Conservation (phyloP, 345 rosid species). For the Heritiera littoralis region DNA sequence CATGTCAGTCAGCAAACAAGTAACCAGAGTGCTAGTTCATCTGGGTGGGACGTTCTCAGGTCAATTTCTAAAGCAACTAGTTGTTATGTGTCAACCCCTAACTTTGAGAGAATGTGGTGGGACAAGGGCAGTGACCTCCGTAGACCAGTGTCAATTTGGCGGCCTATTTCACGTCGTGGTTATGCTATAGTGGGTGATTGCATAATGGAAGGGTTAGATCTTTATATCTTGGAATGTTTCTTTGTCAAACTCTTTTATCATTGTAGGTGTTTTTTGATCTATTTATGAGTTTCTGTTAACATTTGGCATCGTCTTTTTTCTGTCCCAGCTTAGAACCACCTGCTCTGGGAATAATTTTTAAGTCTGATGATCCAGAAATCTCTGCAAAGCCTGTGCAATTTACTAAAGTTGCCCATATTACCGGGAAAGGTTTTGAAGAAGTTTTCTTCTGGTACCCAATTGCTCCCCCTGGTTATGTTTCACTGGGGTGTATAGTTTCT, state of each 20-base stretch:
- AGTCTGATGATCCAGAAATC: conserved; percentile 69
- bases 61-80: conserved; percentile 70
- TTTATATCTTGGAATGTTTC: conserved; percentile 19
- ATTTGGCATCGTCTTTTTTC: conserved; percentile 25
- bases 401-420: conserved; percentile 78
- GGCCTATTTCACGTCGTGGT: conserved; percentile 79
- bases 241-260: conserved; percentile 3
- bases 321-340: conserved; percentile 89
- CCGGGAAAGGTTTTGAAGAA: conserved; percentile 87
- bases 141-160: conserved; percentile 90
- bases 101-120: conserved; percentile 98
- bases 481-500: conserved; percentile 87
- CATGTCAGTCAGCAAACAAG: conserved; percentile 44
- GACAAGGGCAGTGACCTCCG: conserved; percentile 92
- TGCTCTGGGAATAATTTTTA: conserved; percentile 77
- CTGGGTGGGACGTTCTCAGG: conserved; percentile 84
- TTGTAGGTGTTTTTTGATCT: conserved; percentile 8
- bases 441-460: conserved; percentile 94
- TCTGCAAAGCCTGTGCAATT: conserved; percentile 91
- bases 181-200: conserved; percentile 86
- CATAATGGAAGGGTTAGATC: conserved; percentile 86
- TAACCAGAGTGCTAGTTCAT: conserved; percentile 53
- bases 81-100: conserved; percentile 72
- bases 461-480: conserved; percentile 95
- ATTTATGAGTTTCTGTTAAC: conserved; percentile 22